Percentiles rank a stretch among this genome's conserved stretches.
Conservation (phyloP, 495 filamentous ascomycete species). For the Trichoderma reesei region DNA sequence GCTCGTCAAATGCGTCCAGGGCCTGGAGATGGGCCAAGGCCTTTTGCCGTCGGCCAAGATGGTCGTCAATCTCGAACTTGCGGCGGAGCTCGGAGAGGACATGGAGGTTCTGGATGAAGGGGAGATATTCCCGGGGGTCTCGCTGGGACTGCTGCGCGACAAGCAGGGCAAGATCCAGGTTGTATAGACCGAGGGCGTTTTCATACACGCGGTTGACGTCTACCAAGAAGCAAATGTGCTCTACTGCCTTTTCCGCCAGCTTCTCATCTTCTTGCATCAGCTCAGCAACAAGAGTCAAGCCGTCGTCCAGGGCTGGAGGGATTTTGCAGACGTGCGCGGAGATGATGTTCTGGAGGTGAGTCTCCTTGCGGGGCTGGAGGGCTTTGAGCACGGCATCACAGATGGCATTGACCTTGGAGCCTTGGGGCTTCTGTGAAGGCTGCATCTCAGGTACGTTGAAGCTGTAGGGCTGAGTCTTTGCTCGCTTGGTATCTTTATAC, state of each 20-base stretch:
- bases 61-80: constrained; percentile 79
- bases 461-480: constrained; percentile 17
- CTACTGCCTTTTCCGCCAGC: constrained; percentile 72
- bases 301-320: constrained; percentile 83
- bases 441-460: background rate
- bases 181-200: constrained; percentile 78
- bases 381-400: constrained; percentile 74
- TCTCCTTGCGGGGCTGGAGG: constrained; percentile 51
- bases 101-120: constrained; percentile 82
- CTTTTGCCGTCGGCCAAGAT: constrained; percentile 64
- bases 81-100: constrained; percentile 56
- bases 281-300: constrained; percentile 63
- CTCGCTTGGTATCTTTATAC: constrained; percentile 69
- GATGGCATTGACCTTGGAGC: constrained; percentile 72
- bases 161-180: constrained; percentile 78
- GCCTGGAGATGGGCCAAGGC: constrained; percentile 66
- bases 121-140: constrained; percentile 91
- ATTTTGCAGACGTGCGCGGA: constrained; percentile 90
- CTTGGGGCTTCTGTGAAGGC: constrained; percentile 17
- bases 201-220: constrained; percentile 92
- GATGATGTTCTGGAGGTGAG: constrained; percentile 82
- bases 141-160: constrained; percentile 94
- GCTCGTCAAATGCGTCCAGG: constrained; percentile 58
- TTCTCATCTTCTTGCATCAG: constrained; percentile 58
- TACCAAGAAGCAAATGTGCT: constrained; percentile 93